phyloP scores from a whole-genome alignment of 2,329 filamentous ascomycete species.

The Aurifilum marmelostoma region DNA sequence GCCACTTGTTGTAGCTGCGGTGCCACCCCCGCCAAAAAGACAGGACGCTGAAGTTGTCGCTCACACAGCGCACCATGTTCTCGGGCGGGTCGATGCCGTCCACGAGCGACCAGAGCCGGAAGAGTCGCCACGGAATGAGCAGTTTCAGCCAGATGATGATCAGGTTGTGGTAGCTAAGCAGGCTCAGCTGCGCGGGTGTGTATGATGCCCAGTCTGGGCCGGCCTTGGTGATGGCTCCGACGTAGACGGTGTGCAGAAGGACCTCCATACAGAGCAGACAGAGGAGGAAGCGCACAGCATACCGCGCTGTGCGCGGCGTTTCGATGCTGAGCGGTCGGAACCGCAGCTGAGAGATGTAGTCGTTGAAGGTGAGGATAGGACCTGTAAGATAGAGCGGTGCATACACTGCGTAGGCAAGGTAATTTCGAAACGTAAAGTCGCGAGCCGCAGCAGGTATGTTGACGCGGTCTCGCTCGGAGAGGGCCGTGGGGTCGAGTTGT shows the following conservation, averaged over 20 bases:
- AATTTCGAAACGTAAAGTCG: conserved; percentile 83
- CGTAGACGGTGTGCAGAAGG: conserved; percentile 88
- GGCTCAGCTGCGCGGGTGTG: conserved; percentile 81
- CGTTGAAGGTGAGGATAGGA: conserved; percentile 96
- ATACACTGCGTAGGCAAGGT: conserved; percentile 87
- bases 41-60: conserved; percentile 87
- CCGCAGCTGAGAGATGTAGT: conserved; percentile 87
- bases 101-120: conserved; percentile 91
- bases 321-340: conserved; percentile 75
- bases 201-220: conserved; percentile 81
- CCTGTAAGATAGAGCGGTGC: conserved; percentile 91
- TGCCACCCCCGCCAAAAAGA: conserved; percentile 98
- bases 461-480: conserved; percentile 89
- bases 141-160: conserved; percentile 98
- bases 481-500: conserved; percentile 82
- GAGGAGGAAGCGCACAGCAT: conserved; percentile 80
- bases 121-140: conserved; percentile 95
- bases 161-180: conserved; percentile 94
- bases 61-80: conserved; percentile 97
- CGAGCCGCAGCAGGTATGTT: conserved; percentile 69
- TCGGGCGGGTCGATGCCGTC: conserved; percentile 95
- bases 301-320: conserved; percentile 71
- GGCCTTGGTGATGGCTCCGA: conserved; percentile 86
- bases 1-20: conserved; percentile 91
- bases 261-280: conserved; percentile 88